These are phyloP conservation scores for Colletotrichum lentis DNA, from an alignment of 2,329 filamentous ascomycete species.

Conservation along the genomic window DNA sequence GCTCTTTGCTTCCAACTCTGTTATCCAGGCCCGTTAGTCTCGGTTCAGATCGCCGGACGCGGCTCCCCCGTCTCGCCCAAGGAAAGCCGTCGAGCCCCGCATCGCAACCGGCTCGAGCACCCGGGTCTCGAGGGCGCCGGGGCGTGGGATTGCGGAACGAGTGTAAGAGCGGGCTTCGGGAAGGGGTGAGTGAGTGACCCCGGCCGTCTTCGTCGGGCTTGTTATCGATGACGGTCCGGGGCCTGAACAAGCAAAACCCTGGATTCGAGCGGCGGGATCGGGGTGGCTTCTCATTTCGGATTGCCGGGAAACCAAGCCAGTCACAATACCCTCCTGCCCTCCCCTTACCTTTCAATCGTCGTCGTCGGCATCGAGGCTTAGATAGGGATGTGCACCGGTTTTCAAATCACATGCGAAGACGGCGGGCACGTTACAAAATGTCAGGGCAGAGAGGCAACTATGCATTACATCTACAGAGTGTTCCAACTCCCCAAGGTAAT, in stretches of 20 bases:
- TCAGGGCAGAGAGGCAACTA: conserved; percentile 4
- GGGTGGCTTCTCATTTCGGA: not conserved
- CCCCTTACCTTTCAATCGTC: not conserved
- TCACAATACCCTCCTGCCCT: not conserved
- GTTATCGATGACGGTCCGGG: not conserved
- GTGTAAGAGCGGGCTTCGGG: too few relatives aligned
- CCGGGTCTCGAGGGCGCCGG: too few relatives aligned
- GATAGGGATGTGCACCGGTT: not conserved
- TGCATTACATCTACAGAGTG: conserved; percentile 11
- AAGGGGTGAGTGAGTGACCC: too few relatives aligned
- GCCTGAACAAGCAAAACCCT: not conserved
- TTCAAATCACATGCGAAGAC: not conserved
- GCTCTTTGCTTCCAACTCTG: too few relatives aligned
- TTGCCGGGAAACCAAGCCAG: too few relatives aligned
- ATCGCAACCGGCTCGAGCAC: not conserved
- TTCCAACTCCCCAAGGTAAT: not conserved
- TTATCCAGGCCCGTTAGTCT: not conserved
- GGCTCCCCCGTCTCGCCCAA: too few relatives aligned
- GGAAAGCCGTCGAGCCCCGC: too few relatives aligned
- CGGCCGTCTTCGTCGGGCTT: not conserved
- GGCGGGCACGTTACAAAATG: not conserved
- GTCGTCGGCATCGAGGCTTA: not conserved
- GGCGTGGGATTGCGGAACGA: too few relatives aligned
- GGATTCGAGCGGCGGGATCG: not conserved
- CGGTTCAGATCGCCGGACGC: too few relatives aligned